Percentiles rank a stretch among this genome's conserved stretches.
Conservation (phyloP, 768 basidiomycete genomes). For the Lactarius psammicola region DNA sequence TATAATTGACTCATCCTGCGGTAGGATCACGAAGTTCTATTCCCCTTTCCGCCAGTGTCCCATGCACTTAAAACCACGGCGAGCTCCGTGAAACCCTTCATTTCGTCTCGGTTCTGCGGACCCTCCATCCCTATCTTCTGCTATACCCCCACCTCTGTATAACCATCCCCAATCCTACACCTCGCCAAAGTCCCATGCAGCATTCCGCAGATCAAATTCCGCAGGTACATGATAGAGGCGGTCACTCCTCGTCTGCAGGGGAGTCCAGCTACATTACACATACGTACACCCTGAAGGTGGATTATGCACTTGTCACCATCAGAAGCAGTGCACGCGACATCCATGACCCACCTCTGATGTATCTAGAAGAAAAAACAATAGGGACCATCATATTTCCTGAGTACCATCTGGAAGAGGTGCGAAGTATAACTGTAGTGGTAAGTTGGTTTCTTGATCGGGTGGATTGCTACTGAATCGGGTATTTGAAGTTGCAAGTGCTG, state of each 20-base stretch:
- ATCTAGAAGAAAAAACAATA: constrained; percentile 16
- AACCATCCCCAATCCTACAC: neutral
- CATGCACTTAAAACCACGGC: neutral
- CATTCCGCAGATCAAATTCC: neutral
- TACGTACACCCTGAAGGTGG: neutral
- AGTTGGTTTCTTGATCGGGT: neutral
- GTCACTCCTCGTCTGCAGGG: neutral
- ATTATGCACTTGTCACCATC: constrained; percentile 15
- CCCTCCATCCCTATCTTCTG: neutral
- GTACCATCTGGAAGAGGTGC: constrained; percentile 2
- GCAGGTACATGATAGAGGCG: neutral
- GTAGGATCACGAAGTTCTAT: too few relatives aligned
- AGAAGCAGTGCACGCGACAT: constrained; percentile 7
- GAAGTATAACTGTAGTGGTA: constrained; percentile 18
- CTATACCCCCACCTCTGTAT: neutral
- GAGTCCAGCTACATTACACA: neutral
- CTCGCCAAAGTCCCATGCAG: neutral
- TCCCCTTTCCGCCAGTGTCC: too few relatives aligned
- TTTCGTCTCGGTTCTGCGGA: neutral
- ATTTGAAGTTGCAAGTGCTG: constrained; percentile 4
- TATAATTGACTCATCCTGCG: too few relatives aligned
- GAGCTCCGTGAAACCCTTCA: too few relatives aligned
- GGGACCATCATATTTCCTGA: constrained; percentile 15
- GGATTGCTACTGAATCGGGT: neutral
- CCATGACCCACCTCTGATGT: constrained; percentile 7